These are phyloP conservation scores for Daedaleopsis nitida DNA, from an alignment of 768 basidiomycete species.

Conservation along the genomic window DNA sequence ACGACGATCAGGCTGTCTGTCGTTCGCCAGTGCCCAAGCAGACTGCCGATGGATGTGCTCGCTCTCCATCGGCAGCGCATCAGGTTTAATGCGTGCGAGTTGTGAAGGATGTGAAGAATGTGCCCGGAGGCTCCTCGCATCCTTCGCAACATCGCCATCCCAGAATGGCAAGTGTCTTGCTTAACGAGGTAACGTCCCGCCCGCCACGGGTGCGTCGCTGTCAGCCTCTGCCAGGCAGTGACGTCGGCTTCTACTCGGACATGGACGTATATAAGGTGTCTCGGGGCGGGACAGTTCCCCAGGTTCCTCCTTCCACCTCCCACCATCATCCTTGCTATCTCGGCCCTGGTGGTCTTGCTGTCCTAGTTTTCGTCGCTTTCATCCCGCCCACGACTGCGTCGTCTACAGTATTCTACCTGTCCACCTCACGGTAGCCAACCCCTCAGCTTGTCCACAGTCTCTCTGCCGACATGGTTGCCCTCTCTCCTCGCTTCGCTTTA, in stretches of 20 bases:
- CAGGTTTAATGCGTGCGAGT: too few species aligned
- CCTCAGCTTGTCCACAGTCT: conserved; percentile 11
- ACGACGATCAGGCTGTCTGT: too few species aligned
- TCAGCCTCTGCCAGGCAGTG: background rate
- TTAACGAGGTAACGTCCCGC: background rate
- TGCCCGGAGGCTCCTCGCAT: background rate
- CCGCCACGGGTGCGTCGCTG: background rate
- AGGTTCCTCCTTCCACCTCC: conserved; percentile 37
- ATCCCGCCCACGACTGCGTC: conserved; percentile 26
- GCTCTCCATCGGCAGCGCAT: too few species aligned
- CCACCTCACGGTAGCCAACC: conserved; percentile 25
- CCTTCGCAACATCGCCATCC: background rate
- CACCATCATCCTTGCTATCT: conserved; percentile 34
- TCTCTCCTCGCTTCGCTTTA: conserved; percentile 48
- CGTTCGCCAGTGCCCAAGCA: too few species aligned
- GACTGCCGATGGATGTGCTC: too few species aligned
- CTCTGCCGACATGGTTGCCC: conserved; percentile 46
- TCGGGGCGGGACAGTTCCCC: conserved; percentile 14
- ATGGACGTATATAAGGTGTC: conserved; percentile 20
- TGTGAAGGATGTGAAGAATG: background rate
- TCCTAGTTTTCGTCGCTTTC: conserved; percentile 25
- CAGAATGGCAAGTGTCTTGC: background rate
- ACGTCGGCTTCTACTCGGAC: background rate
- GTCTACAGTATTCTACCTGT: conserved; percentile 20
- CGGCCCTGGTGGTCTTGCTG: conserved; percentile 58